These are phyloP conservation scores for Cylindrotheca closterium DNA, from an alignment of 108 stramenopile genomes.

Conservation along the genomic window DNA sequence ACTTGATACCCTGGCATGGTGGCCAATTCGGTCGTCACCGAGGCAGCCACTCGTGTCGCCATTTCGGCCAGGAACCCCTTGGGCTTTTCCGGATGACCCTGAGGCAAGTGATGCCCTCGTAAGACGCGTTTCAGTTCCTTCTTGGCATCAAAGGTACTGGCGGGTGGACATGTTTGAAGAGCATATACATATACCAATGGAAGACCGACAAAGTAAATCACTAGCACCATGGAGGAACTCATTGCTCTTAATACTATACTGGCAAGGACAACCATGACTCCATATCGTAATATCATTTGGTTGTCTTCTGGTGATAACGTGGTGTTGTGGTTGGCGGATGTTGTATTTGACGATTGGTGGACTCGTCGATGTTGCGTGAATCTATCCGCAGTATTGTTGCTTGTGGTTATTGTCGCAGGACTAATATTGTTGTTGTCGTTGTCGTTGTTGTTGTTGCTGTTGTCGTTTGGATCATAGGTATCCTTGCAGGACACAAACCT, in stretches of 20 bases:
- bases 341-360: neutral
- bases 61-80: constrained; percentile 53
- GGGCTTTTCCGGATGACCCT: constrained; percentile 62
- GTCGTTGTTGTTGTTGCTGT: neutral
- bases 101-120: constrained; percentile 74
- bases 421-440: neutral
- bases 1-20: constrained; percentile 63
- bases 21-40: constrained; percentile 62
- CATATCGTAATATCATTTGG: constrained; percentile 10
- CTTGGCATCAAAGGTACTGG: constrained; percentile 68
- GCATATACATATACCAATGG: constrained; percentile 63
- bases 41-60: constrained; percentile 54
- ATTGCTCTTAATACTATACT: constrained; percentile 7
- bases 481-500: constrained; percentile 3
- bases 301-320: constrained; percentile 11
- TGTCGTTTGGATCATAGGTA: neutral
- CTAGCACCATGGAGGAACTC: neutral
- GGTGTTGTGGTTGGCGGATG: too few species aligned
- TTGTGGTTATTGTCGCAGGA: neutral
- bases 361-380: neutral
- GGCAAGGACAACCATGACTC: neutral
- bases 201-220: constrained; percentile 36
- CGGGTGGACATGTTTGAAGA: constrained; percentile 49
- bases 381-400: neutral
- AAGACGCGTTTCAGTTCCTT: constrained; percentile 71